Base-by-base conservation (phyloP, 768 basidiomycete genomes). In the Cystobasidium onofrii region DNA sequence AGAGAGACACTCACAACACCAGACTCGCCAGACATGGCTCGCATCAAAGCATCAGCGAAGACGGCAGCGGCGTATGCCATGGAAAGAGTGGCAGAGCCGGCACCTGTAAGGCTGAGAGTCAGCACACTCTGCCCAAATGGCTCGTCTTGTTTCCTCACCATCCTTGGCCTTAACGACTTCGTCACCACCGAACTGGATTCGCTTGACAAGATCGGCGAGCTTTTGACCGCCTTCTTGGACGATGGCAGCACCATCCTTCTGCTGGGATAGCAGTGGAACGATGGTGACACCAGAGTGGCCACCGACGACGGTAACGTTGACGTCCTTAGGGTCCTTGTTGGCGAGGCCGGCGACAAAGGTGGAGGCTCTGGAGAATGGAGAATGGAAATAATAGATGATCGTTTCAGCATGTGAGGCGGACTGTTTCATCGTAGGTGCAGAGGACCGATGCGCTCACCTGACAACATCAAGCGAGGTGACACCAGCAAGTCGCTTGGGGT, bases 81-180 rank as follows among this genome's bases (percentile, higher is more conserved):
- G 67, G 87, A 88, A 73, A 90, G 86, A 31, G 88, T 90, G 41
- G 88, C 88, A 50, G 85, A 86, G 66, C 88, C 89, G 46, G 88
- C 87, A 77, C 69, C 69, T 71, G 69, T 25, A 18, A 18, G 7
- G n/a, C 2, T 3, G 23, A 44, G n/a, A 52, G 7, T 67, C 65
- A 67, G 65, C 29, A 15, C 7, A 39, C 7, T 39, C 39, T 39
- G 6, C 15, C 39, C 7, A 6, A 6, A 39, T 6, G 6, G 15
- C 6, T 39, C 39, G 39, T 39, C 39, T 39, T 6, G 6, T n/a
- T 20, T 17, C 9, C 69, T 71, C 34, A 71, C 89, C 88, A 76
- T 94, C 93, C 86, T 98, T 98, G 64, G 94, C 94, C 85, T 96
- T 89, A 80, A 98, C 95, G 76, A 97, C 94, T 83, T 97, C 94